Conservation (phyloP, 225 moss, liverwort and hornwort species). For the Polytrichum formosum region DNA sequence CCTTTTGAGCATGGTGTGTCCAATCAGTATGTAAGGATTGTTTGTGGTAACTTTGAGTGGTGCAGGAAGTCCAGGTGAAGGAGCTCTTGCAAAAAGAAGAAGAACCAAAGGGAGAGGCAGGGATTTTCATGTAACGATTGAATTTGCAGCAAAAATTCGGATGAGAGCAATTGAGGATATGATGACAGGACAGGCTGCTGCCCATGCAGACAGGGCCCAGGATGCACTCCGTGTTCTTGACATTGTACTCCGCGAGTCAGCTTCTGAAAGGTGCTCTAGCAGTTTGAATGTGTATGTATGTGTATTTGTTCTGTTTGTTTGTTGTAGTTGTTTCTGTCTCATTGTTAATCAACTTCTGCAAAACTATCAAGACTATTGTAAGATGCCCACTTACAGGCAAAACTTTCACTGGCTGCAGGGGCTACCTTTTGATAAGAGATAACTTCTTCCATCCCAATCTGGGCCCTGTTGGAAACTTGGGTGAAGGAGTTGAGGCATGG, state of each 20-base stretch:
- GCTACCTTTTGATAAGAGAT: conserved; percentile 48
- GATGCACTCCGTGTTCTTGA: conserved; percentile 82
- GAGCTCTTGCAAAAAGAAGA: conserved; percentile 20
- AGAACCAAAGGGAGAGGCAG: conserved; percentile 27
- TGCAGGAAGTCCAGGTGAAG: conserved; percentile 18
- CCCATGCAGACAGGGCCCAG: conserved; percentile 31
- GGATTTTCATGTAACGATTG: conserved; percentile 39
- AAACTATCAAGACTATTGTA: too few species aligned
- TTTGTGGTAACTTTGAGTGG: neutral
- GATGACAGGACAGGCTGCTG: conserved; percentile 18
- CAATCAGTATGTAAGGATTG: neutral
- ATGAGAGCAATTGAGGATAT: conserved; percentile 41
- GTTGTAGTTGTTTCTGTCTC: too few species aligned
- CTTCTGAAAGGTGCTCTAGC: conserved; percentile 50
- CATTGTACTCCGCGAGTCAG: conserved; percentile 80
- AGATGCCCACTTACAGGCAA: too few species aligned
- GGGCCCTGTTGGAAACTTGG: conserved; percentile 40
- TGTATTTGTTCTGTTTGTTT: too few species aligned
- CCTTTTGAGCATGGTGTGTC: neutral
- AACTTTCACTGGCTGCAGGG: conserved; percentile 18
- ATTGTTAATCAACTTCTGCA: too few species aligned
- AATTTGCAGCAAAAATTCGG: conserved; percentile 42
- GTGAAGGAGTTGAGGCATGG: conserved; percentile 64
- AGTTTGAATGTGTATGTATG: too few species aligned
- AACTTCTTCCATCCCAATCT: conserved; percentile 69